Evolutionary conservation across 1,284 basidiomycete genomes (phyloP), one percentile per base, ranked within the genome.

Genomic region (Fomitopsis palustris): DNA sequence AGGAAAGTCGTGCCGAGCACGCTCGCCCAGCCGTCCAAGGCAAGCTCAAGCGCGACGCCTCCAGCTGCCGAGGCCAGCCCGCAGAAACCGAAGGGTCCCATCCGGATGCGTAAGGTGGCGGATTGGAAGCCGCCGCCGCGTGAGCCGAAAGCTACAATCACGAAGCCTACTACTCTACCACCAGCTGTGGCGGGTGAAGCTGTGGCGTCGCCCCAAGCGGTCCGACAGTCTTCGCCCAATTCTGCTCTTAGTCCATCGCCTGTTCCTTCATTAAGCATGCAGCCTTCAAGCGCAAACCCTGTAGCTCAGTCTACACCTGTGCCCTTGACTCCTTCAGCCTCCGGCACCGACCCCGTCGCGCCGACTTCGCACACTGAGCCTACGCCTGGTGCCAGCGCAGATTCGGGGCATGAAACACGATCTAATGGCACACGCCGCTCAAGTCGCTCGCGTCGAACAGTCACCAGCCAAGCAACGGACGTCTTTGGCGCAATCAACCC

Each of bases 391-490:
- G 12, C 49, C 31, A 35, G 31, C 21, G 19, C n/a, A 33, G 49
- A 35, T 12, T 7, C 35, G 37, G 45, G 55, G 25, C 16, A n/a
- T n/a, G 38, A 51, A 1, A 4, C 39, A 7, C 51, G 52, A 42
- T 17, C 57, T 4, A 41, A 43, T 31, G 35, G 42, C 17, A 29
- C 59, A 8, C 64, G 83, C 39, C 79, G 85, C 51, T 82, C 81
- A 3, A 79, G 82, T 25, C 82, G 87, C 35, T 66, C 74, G 29
- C 80, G 85, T 31, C 84, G 82, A 63, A 6, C 53, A 16, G 65
- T 74, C 49, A 67, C 75, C 58, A 76, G 78, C 35, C 59, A 76
- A 17, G 61, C 71, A 31, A 58, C 61, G 2, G 78, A 81, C 58
- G 69, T 80, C 8, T 81, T 80, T 58, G 74, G 71, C 45, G 49